Evolutionary conservation across 108 stramenopile genomes (phyloP).

Genomic region (Schizochytrium sp.): DNA sequence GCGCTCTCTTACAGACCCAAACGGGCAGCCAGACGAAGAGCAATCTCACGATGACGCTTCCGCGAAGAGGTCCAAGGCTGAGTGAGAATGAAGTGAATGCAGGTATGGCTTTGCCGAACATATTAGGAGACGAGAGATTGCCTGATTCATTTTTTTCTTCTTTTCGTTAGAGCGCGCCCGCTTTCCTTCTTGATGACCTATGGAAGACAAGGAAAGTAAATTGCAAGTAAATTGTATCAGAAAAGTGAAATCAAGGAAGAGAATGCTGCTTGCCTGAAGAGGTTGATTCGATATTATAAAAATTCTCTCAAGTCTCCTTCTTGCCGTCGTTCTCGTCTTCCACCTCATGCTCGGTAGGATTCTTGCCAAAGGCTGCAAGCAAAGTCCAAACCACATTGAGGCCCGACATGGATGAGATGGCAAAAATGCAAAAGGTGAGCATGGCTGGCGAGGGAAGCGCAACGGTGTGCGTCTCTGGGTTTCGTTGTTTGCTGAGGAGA

Average conservation of each 20-base stretch:
- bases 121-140: no score
- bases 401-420: neutral
- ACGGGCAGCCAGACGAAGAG: neutral
- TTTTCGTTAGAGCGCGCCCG: no score
- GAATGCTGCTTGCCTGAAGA: no score
- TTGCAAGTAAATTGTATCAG: no score
- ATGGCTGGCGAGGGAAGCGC: neutral
- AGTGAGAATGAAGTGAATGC: neutral
- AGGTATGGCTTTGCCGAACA: no score
- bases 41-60: neutral
- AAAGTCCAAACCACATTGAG: neutral
- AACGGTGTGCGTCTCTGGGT: neutral
- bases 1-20: neutral
- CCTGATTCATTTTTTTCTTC: no score
- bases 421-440: constrained; percentile 12
- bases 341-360: neutral
- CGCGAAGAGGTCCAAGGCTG: neutral
- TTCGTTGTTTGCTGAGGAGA: neutral
- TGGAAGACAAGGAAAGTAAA: no score
- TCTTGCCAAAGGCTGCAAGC: neutral
- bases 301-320: no score
- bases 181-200: no score
- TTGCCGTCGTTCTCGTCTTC: neutral
- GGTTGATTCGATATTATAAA: neutral
- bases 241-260: no score